phyloP scores from a whole-genome alignment of 805 yeast species.

The Candida germanica region DNA sequence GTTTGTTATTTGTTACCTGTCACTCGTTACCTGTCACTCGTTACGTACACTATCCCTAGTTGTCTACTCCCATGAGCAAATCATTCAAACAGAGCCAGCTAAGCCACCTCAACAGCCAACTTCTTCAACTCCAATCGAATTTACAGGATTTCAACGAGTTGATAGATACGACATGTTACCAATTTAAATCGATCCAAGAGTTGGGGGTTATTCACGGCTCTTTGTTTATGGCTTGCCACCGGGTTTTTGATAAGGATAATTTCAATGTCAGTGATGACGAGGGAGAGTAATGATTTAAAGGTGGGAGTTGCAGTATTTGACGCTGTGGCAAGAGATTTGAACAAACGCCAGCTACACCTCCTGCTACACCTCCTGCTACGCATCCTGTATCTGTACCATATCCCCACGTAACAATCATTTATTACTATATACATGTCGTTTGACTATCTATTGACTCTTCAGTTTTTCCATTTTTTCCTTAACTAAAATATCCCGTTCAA shows the following conservation, averaged over 20 bases:
- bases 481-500: conserved; percentile 63
- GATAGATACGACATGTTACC: conserved; percentile 48
- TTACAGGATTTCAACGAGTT: conserved; percentile 50
- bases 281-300: no score
- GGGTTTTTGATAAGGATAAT: conserved; percentile 38
- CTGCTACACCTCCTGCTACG: no score
- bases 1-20: no score
- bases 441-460: conserved; percentile 1
- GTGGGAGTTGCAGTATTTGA: no score
- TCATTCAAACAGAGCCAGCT: conserved; percentile 33
- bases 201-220: conserved; percentile 59
- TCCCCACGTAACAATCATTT: no score
- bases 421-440: conserved; percentile 8
- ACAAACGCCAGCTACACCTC: no score
- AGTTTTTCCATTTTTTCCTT: conserved; percentile 44
- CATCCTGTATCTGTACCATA: no score
- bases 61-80: no score
- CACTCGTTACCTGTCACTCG: no score
- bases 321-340: no score
- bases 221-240: conserved; percentile 43
- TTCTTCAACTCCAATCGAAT: conserved; percentile 50
- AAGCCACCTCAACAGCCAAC: conserved; percentile 31
- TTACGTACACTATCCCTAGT: no score
- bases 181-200: conserved; percentile 49
- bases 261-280: conserved; percentile 14